Conservation (phyloP, 2,329 filamentous ascomycete genomes). For the Arthroderma uncinatum region DNA sequence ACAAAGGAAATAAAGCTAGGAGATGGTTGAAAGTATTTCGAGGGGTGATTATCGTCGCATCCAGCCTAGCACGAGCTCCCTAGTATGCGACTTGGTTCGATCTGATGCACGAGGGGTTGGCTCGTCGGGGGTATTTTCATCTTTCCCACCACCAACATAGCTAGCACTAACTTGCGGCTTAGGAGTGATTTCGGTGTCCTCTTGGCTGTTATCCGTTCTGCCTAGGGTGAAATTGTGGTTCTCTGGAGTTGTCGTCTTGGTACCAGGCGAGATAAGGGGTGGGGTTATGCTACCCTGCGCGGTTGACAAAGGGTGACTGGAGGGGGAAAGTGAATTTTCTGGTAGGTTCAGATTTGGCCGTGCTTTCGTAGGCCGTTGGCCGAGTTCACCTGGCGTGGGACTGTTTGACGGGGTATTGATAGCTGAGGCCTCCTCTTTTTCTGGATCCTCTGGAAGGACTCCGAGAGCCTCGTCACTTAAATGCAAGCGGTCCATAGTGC, state of each 20-base stretch:
- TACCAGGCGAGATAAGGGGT: slow-evolving; percentile 10
- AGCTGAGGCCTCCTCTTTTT: slow-evolving; percentile 14
- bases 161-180: slow-evolving; percentile 2
- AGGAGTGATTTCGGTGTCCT: slow-evolving; percentile 11
- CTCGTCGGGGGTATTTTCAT: slow-evolving; percentile 2
- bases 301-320: slow-evolving; percentile 1
- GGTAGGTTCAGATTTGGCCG: not conserved
- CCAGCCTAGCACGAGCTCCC: slow-evolving; percentile 14
- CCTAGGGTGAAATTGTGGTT: not conserved
- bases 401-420: not conserved
- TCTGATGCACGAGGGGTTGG: slow-evolving; percentile 12
- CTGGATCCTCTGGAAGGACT: slow-evolving; percentile 21
- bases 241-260: slow-evolving; percentile 17
- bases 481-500: slow-evolving; percentile 25
- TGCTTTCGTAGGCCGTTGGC: not conserved
- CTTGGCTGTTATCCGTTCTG: not conserved
- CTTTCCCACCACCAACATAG: not conserved
- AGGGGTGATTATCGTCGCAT: slow-evolving; percentile 10
- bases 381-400: not conserved
- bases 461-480: slow-evolving; percentile 27
- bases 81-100: slow-evolving; percentile 9
- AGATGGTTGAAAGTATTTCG: not conserved
- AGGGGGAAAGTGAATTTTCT: not conserved
- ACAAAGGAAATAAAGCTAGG: not conserved
- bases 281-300: slow-evolving; percentile 2